These are phyloP conservation scores for Blakeslea trispora DNA, from an alignment of 371 early-diverging fungal genomes.

Conservation along the genomic window DNA sequence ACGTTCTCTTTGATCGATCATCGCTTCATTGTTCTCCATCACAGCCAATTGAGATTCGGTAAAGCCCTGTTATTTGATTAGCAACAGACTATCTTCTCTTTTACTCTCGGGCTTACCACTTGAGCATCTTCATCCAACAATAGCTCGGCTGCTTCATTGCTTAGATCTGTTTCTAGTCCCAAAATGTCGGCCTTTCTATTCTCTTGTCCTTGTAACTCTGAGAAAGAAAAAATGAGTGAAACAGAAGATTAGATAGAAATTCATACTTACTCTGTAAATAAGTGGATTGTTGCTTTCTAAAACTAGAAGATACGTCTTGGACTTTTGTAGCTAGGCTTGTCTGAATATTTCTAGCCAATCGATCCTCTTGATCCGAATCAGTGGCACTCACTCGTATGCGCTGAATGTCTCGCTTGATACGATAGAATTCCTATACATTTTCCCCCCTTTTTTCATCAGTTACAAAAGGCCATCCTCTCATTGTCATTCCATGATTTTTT, in stretches of 20 bases:
- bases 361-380: conserved; percentile 63
- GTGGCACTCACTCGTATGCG: conserved; percentile 60
- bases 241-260: too few species aligned
- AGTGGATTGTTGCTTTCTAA: conserved; percentile 83
- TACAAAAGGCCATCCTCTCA: not conserved
- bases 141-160: conserved; percentile 48
- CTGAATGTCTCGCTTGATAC: conserved; percentile 80
- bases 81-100: not conserved
- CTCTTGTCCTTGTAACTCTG: conserved; percentile 52
- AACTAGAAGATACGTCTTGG: conserved; percentile 80
- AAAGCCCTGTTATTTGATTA: conserved; percentile 59
- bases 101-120: conserved; percentile 27
- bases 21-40: conserved; percentile 70
- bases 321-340: conserved; percentile 86
- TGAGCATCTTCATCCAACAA: conserved; percentile 52
- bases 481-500: too few species aligned
- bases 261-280: conserved; percentile 89
- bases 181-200: conserved; percentile 49
- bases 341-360: conserved; percentile 85
- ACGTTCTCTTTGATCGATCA: conserved; percentile 81
- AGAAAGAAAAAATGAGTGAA: too few species aligned
- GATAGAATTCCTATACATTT: conserved; percentile 74
- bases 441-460: not conserved
- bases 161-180: conserved; percentile 40
- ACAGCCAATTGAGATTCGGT: conserved; percentile 83